A percentile compares a stretch with the other conserved stretches of the same genome.
These are phyloP conservation scores for Nothomitra cinnamomea DNA, from an alignment of 2,329 filamentous ascomycete genomes.

Conservation along the genomic window DNA sequence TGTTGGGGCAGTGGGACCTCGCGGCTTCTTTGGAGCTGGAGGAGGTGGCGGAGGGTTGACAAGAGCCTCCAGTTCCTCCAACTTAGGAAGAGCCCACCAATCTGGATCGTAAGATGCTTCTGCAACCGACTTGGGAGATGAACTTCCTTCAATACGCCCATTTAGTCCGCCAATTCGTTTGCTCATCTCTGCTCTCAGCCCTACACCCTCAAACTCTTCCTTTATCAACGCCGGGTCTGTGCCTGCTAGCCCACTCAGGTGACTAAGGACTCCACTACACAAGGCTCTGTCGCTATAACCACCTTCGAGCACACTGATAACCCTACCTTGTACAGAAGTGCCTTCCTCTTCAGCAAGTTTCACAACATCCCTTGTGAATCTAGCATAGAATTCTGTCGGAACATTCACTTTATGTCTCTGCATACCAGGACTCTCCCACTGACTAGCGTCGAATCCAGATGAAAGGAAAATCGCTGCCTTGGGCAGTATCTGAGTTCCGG, in stretches of 20 bases:
- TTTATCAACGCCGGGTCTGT: constrained; percentile 26
- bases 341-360: constrained; percentile 65
- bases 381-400: constrained; percentile 89
- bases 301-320: constrained; percentile 88
- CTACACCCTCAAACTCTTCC: constrained; percentile 16
- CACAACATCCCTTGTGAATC: constrained; percentile 73
- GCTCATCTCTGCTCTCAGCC: constrained; percentile 42
- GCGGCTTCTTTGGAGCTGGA: constrained; percentile 34
- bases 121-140: background rate
- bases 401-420: constrained; percentile 92
- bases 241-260: constrained; percentile 65
- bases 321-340: constrained; percentile 59
- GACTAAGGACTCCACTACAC: constrained; percentile 74
- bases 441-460: constrained; percentile 90
- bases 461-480: constrained; percentile 88
- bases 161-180: constrained; percentile 29
- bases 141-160: constrained; percentile 5
- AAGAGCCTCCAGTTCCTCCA: constrained; percentile 52
- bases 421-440: constrained; percentile 86
- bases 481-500: constrained; percentile 41
- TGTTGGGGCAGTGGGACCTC: constrained; percentile 43
- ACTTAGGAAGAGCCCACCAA: constrained; percentile 52
- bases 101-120: constrained; percentile 38
- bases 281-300: constrained; percentile 90
- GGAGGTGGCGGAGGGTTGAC: constrained; percentile 33